Base-by-base conservation (phyloP, 345 rosid species). In the Lepidium africanum region DNA sequence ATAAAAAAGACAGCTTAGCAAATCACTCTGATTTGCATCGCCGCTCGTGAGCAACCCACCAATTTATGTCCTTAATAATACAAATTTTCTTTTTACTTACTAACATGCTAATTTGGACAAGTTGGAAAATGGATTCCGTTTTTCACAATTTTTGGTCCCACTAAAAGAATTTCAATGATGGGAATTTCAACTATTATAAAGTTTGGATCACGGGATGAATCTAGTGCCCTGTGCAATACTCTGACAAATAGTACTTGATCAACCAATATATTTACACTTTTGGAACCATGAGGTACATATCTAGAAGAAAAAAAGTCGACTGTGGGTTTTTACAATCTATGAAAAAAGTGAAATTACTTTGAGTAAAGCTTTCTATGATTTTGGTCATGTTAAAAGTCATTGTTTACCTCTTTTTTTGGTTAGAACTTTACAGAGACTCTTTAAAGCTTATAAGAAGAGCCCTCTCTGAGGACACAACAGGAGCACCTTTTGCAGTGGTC, bases 11-110 rank as follows among this genome's bases (percentile, higher is more conserved):
- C 76, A 72, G 65, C 71, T 3, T 39, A 65, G 67, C 55, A 66
- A 65, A 59, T n/a, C 68, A 66, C 62, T 65, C 12, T 19, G 36
- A 60, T 65, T 50, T 40, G 64, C 50, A 57, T 13, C 46, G 66
- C 53, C 59, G 65, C 65, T 63, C 23, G 57, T 63, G 65, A 63
- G 39, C 45, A 64, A 56, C 41, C 41, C 42, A 55, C 59, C 59
- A 48, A 52, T 64, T 14, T 39, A 27, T 39, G 6, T 57, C 13
- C 30, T 64, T 36, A 57, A 16, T 56, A 3, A 53, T 52, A 60
- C 33, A 45, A 10, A 9, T 32, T 4, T 49, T 25, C 23, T 16
- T 16, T 32, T 9, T 27, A 2, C 3, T 25, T 25, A 25, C 2
- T 30, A 30, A 30, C 33, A 30, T 30, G 33, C 33, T 30, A 30